A percentile compares a stretch with the other conserved stretches of the same genome.
phyloP scores from a whole-genome alignment of 2,329 filamentous ascomycete genomes.

The Sporothrix pallida region DNA sequence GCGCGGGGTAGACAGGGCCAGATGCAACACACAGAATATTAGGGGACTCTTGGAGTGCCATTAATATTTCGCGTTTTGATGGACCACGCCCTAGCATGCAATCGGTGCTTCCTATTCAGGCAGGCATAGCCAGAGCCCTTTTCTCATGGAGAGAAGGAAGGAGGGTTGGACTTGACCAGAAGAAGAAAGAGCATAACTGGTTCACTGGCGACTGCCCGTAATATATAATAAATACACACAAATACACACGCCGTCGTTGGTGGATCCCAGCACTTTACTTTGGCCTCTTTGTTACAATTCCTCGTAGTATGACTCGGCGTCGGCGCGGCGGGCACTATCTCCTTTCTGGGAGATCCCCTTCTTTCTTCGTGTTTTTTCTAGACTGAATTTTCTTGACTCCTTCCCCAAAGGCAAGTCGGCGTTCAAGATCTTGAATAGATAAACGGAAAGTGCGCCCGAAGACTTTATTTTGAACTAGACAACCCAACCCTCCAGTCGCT shows the following conservation, averaged over 20 bases:
- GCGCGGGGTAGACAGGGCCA: conserved; percentile 3
- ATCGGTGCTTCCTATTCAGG: conserved; percentile 25
- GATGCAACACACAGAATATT: too few species aligned
- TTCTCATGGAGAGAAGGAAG: background rate
- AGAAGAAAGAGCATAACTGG: conserved; percentile 3
- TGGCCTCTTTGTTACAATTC: conserved; percentile 6
- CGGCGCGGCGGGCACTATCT: conserved; percentile 21
- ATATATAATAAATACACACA: background rate
- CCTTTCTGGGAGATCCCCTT: conserved; percentile 29
- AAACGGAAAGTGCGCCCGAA: background rate
- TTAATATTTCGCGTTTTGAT: background rate
- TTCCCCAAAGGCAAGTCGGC: background rate
- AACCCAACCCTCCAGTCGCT: background rate
- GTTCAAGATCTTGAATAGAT: background rate
- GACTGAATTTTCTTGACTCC: background rate
- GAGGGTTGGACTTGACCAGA: background rate
- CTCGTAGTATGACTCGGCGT: conserved; percentile 22
- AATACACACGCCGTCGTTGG: background rate
- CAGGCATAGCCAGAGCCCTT: conserved; percentile 12
- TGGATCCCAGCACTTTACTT: background rate
- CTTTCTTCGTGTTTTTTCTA: background rate
- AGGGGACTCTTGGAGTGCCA: background rate
- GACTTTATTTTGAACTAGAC: background rate
- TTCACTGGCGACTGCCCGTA: background rate
- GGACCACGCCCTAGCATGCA: background rate